A percentile compares a stretch with the other conserved stretches of the same genome.
phyloP scores from a whole-genome alignment of 192 early-diverging fungal genomes.

The Gamsiella multidivaricata region DNA sequence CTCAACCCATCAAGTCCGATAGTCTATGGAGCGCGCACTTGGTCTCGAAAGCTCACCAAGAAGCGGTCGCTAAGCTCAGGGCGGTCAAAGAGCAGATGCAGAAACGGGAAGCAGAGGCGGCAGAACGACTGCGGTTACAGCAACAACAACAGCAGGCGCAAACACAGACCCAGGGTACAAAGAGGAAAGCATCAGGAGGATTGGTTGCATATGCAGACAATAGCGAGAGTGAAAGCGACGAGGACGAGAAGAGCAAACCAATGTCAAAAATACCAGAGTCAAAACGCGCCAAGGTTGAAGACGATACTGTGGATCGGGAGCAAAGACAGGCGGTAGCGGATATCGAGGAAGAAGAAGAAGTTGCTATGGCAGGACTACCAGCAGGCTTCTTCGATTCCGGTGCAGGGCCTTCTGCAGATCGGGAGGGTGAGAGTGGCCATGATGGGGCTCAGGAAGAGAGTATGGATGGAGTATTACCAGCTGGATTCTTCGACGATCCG shows the following conservation, averaged over 20 bases:
- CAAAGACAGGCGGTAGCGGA: slow-evolving; percentile 26
- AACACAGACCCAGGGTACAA: slow-evolving; percentile 26
- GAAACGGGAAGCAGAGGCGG: slow-evolving; percentile 33
- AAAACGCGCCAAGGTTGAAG: slow-evolving; percentile 37
- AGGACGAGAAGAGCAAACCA: slow-evolving; percentile 11
- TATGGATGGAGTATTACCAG: slow-evolving; percentile 54
- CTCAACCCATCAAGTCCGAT: slow-evolving; percentile 53
- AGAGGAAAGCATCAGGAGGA: slow-evolving; percentile 46
- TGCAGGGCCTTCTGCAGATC: background rate
- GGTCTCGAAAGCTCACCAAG: slow-evolving; percentile 56
- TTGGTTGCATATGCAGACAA: slow-evolving; percentile 47
- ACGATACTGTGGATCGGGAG: slow-evolving; percentile 15
- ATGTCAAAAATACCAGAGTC: slow-evolving; percentile 11
- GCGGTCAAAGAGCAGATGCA: slow-evolving; percentile 57
- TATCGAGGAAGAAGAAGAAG: slow-evolving; percentile 50
- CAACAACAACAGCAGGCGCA: slow-evolving; percentile 25
- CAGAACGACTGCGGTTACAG: slow-evolving; percentile 34
- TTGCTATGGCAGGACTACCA: slow-evolving; percentile 51
- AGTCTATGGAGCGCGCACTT: slow-evolving; percentile 61
- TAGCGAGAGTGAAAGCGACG: slow-evolving; percentile 44
- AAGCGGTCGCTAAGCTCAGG: slow-evolving; percentile 57
- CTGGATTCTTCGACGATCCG: slow-evolving; percentile 67
- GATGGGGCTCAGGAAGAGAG: slow-evolving; percentile 22
- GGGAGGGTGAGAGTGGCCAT: background rate
- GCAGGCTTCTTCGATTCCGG: slow-evolving; percentile 59